phyloP scores from a whole-genome alignment of 257 asterid genomes.

The Forsythia viridissima region DNA sequence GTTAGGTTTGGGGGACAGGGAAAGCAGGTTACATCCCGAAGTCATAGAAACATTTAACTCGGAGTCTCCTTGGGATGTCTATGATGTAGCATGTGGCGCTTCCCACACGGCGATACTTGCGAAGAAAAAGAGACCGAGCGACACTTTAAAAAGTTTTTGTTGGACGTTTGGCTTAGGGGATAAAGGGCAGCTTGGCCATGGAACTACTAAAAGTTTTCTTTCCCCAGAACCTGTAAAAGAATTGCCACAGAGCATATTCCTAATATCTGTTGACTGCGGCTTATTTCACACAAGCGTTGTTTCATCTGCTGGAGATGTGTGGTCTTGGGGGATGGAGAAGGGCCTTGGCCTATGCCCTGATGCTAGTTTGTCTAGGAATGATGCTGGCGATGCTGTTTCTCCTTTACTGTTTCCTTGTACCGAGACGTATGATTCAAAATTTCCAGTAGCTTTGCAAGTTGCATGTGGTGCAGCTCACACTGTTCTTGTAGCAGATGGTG shows the following conservation, averaged over 20 bases:
- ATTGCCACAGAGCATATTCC: slow-evolving; percentile 51
- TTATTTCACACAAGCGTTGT: slow-evolving; percentile 81
- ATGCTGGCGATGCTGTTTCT: slow-evolving; percentile 78
- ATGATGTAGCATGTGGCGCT: slow-evolving; percentile 83
- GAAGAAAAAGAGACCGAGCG: slow-evolving; percentile 49
- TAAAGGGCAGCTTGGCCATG: slow-evolving; percentile 95
- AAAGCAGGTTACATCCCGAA: slow-evolving; percentile 60
- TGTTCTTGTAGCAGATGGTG: slow-evolving; percentile 65
- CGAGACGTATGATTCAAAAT: slow-evolving; percentile 40
- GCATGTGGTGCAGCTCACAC: slow-evolving; percentile 98
- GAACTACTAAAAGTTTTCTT: slow-evolving; percentile 52
- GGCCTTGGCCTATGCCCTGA: slow-evolving; percentile 92
- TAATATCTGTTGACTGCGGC: slow-evolving; percentile 78
- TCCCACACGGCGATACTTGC: slow-evolving; percentile 78
- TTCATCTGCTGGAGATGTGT: slow-evolving; percentile 78
- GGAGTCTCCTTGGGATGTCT: slow-evolving; percentile 67
- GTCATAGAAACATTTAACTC: slow-evolving; percentile 48
- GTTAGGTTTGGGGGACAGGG: slow-evolving; percentile 81
- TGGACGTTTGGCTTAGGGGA: slow-evolving; percentile 94
- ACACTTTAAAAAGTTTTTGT: slow-evolving; percentile 62
- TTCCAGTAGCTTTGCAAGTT: slow-evolving; percentile 61
- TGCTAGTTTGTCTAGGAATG: slow-evolving; percentile 66
- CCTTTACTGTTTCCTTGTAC: slow-evolving; percentile 52
- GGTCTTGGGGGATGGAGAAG: slow-evolving; percentile 99
- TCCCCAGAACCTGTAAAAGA: slow-evolving; percentile 62